Base-by-base conservation (phyloP, 768 basidiomycete species). In the Chalciporus piperatus region DNA sequence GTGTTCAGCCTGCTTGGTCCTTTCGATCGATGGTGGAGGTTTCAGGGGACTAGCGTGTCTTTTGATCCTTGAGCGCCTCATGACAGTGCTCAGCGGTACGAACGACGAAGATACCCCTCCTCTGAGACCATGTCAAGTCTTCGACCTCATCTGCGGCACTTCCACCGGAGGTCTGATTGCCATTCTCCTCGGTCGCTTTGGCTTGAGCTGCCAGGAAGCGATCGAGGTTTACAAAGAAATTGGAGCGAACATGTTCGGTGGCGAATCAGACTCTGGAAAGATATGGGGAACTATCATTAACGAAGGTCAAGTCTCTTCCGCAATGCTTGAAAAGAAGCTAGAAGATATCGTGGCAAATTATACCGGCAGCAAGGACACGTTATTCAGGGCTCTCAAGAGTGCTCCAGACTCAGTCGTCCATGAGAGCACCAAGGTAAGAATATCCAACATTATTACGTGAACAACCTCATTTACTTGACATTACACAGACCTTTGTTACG, bases 141-240 rank as follows among this genome's bases (percentile, higher is more conserved):
- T 47, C 33, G 46, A 47, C 23, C 46, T 47, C 35, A 47, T 47
- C 46, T 32, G 46, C 30, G 46, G 46, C 16, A 39, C 30, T 32
- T 32, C 30, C 14, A 47, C 28, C n/a, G 46, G 46, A 1, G 46
- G 46, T 19, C 20, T 47, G 10, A 47, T 47, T 33, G 46, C 46
- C 46, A 47, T 47, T 47, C 46, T 47, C 7, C 14, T 47, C 35
- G 46, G 46, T 33, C 46, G 43, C 16, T 23, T 44, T 30, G 43
- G 43, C 11, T n/a, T 44, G 16, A 44, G 43, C 28, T 44, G 43
- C 28, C 16, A 44, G 17, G 43, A 44, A 23, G 43, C 43, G 43
- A 44, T 44, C 20, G 23, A 44, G 12, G 10, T 44, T n/a, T 44
- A 44, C 20, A 44, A 44, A 30, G 43, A 44, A 44, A 11, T 44